A percentile compares a stretch with the other conserved stretches of the same genome.
Conservation (phyloP, 129 eudicot genomes). For the Daucus carota region DNA sequence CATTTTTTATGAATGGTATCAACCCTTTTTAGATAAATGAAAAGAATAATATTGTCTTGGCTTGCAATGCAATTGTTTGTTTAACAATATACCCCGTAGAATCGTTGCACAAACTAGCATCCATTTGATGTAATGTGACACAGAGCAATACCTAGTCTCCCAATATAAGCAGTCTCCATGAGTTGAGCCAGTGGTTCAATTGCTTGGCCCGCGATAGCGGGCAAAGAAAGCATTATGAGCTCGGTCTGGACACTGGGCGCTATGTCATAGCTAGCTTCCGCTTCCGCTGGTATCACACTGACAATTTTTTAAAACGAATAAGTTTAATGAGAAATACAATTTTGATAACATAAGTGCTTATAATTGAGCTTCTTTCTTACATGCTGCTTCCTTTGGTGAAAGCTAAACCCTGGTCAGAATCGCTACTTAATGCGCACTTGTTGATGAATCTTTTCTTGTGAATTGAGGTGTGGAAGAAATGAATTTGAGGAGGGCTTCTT, state of each 20-base stretch:
- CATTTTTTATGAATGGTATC: too few relatives aligned
- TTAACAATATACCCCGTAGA: background rate
- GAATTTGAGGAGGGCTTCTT: too few relatives aligned
- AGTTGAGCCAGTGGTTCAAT: slow-evolving; percentile 69
- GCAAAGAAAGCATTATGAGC: slow-evolving; percentile 56
- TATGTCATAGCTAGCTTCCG: background rate
- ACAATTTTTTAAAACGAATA: background rate
- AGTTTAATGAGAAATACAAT: background rate
- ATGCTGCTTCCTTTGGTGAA: background rate
- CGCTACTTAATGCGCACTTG: background rate
- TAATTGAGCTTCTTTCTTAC: too few relatives aligned
- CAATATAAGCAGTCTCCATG: slow-evolving; percentile 69
- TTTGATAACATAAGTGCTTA: background rate
- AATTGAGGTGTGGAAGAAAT: background rate
- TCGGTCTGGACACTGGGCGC: slow-evolving; percentile 41
- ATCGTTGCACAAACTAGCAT: background rate
- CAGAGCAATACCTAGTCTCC: slow-evolving; percentile 38
- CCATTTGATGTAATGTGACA: background rate
- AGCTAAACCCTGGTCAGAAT: too few relatives aligned
- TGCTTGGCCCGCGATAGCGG: slow-evolving; percentile 69
- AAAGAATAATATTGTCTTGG: background rate
- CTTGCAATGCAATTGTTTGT: background rate
- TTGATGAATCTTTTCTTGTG: background rate
- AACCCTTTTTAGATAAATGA: too few relatives aligned
- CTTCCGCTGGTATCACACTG: slow-evolving; percentile 40